Base-by-base conservation (phyloP, 805 yeast species). In the Starmerella stigmatis region DNA sequence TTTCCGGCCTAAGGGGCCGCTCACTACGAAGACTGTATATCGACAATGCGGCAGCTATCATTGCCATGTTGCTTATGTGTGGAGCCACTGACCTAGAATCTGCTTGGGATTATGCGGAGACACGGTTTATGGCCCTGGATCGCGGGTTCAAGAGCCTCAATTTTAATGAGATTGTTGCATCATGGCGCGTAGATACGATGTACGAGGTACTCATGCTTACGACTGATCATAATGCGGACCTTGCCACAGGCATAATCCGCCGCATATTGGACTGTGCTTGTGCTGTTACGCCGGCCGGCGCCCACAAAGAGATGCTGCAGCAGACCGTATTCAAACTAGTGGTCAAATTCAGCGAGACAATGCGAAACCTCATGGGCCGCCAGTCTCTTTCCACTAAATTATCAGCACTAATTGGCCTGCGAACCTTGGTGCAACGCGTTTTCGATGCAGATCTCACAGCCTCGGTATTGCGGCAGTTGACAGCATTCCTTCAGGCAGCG, bases 401-500 rank as follows among this genome's bases (percentile, higher is more conserved):
- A 1, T 36, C 47, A 11, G 54, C 50, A 1, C 69, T 89, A 2
- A 68, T 76, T 45, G 96, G 95, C 0, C 73, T 89, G 25, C 75
- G 79, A 30, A 75, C 80, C 46, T 63, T 89, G 20, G 75, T 83
- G 6, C 42, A 45, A 27, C 31, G 41, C 12, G 17, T 49, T 10
- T 27, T 51, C 12, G 41, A 44, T 3, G 28, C 41, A 8, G 41
- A 39, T 5, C 31, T 51, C 16, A 38, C 45, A 10, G 50, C 50
- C 2, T 51, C 52, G 7, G 56, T 51, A 7, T 30, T 51, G 12
- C 39, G 52, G 0, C 97, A 88, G 59, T 75, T 89, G 4, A 80
- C 85, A 48, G 81, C 94, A 2, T 82, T 94, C 55, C 64, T 89
- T 11, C 95, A 86, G 58, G 78, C 86, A 1, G 79, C 89, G 0